Evolutionary conservation across 805 yeast species (phyloP).

Genomic region (Monosporozyma solicola): DNA sequence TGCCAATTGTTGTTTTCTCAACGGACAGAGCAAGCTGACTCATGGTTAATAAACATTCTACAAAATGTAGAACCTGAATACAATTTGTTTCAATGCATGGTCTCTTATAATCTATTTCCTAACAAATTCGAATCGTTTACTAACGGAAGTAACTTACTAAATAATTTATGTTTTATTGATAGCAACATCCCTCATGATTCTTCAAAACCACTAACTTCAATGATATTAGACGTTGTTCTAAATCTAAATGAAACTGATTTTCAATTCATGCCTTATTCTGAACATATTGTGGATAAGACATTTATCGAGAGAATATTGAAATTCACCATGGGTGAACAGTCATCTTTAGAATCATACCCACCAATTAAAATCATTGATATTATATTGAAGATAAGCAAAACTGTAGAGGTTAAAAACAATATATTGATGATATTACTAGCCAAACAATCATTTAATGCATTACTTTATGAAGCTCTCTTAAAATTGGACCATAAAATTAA

Average conservation of each 20-base stretch:
- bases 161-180: conserved; percentile 2
- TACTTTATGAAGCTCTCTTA: neutral
- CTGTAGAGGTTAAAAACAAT: conserved; percentile 1
- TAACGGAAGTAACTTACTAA: neutral
- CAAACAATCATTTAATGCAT: neutral
- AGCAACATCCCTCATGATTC: neutral
- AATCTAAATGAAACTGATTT: neutral
- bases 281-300: neutral
- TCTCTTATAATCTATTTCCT: conserved; percentile 2
- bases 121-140: neutral
- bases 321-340: neutral
- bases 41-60: conserved; percentile 4
- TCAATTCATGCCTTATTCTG: neutral
- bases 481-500: neutral
- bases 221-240: neutral
- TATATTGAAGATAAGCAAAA: neutral
- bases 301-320: conserved; percentile 1
- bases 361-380: neutral
- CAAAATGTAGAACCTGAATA: neutral
- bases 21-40: neutral
- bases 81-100: neutral
- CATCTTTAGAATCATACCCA: neutral
- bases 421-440: conserved; percentile 2
- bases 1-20: neutral
- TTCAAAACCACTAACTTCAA: neutral